Evolutionary conservation across 2,329 filamentous ascomycete genomes (phyloP), one percentile per base, ranked within the genome.

Genomic region (Tolypocladium tundrense): DNA sequence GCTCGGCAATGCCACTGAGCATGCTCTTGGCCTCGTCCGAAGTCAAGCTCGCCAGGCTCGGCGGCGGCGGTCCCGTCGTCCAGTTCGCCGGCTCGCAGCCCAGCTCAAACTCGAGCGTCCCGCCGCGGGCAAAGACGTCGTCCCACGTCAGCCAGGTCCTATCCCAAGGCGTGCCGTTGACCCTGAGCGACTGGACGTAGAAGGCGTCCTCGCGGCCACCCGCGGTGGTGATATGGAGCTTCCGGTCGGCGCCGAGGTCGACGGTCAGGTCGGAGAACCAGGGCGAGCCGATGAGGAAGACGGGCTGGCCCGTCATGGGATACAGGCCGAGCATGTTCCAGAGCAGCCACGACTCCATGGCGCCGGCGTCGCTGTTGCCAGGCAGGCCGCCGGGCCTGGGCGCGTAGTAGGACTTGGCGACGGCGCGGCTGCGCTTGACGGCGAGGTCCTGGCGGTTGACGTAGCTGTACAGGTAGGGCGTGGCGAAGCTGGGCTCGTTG

Each of bases 291-390:
- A 88, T 75, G 19, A 88, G 73, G 67, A 88, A 88, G 1, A 82
- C 86, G 0, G 84, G 84, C 73, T 88, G 86, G 0, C 84, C 85
- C 0, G 85, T 87, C 61, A 89, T 73, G 1, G 86, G 86, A 62
- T 87, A 88, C 35, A 88, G 71, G 2, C 86, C 86, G 42, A 88
- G 78, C 79, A 87, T 87, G 61, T 81, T 83, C 82, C 86, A 89
- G 10, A 88, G 70, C 3, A 87, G 69, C 82, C 85, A 88, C 9
- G 80, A 84, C 67, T 90, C 85, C 86, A 90, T 88, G 16, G 87
- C 84, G 8, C 87, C 87, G 1, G 85, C 85, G 67, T 90, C 87
- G 51, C 80, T 84, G 69, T 90, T 89, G 0, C 87, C 87, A 0
- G 87, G 87, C 0, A 90, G 74, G 0, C 87, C 87, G 9, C 65